Evolutionary conservation across 371 early-diverging fungal species (phyloP).

Genomic region (Capniomyces stellatus): DNA sequence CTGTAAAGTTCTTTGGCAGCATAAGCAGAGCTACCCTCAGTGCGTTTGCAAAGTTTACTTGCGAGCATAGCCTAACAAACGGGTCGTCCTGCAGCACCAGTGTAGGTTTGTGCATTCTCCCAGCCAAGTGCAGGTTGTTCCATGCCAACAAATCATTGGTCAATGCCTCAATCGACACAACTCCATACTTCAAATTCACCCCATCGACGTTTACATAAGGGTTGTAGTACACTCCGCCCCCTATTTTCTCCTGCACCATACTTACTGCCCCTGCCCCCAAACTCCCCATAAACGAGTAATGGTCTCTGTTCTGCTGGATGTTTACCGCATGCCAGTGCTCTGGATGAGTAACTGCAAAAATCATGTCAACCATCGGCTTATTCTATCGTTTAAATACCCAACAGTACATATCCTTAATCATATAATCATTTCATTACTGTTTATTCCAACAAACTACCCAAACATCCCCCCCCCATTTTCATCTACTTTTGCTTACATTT

Average conservation of each 20-base stretch:
- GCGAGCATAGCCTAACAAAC: slow-evolving; percentile 63
- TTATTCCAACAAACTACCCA: too few species aligned
- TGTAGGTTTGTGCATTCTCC: slow-evolving; percentile 90
- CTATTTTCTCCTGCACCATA: slow-evolving; percentile 59
- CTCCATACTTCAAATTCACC: slow-evolving; percentile 85
- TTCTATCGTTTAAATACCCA: too few species aligned
- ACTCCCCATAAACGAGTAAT: slow-evolving; percentile 62
- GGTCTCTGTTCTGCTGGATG: slow-evolving; percentile 67
- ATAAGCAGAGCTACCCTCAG: slow-evolving; percentile 66
- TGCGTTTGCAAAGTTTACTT: slow-evolving; percentile 72
- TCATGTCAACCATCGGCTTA: slow-evolving; percentile 69
- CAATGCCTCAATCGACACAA: slow-evolving; percentile 71
- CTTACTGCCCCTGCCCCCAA: slow-evolving; percentile 55
- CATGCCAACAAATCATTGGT: slow-evolving; percentile 78
- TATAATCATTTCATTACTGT: too few species aligned
- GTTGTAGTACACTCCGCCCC: slow-evolving; percentile 89
- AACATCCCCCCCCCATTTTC: too few species aligned
- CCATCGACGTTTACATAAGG: slow-evolving; percentile 77
- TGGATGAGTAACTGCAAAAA: slow-evolving; percentile 91
- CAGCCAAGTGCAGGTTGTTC: slow-evolving; percentile 88
- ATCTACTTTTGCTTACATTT: too few species aligned
- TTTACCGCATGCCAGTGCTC: slow-evolving; percentile 94
- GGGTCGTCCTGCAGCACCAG: slow-evolving; percentile 70
- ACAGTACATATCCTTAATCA: too few species aligned
- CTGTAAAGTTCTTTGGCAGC: slow-evolving; percentile 63